Evolutionary conservation across 306 rosid species (phyloP), one percentile per base, ranked within the genome.

Genomic region (Lupinus albus): DNA sequence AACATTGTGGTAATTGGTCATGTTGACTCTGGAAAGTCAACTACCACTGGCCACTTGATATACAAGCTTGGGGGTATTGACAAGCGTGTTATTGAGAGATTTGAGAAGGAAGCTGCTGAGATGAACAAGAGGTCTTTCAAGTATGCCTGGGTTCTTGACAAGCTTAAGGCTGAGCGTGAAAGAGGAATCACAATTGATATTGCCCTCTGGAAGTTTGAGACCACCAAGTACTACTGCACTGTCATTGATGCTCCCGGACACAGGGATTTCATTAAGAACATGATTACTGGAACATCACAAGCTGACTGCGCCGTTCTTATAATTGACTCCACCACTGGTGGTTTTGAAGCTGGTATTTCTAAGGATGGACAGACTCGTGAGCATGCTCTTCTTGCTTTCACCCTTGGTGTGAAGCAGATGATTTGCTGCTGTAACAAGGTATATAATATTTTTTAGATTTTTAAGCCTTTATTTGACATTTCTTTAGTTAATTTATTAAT

Each of bases 311-410:
- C 86, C 42, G 86, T 84, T 48, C 88, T 84, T 16, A 78, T 84
- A 8, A 84, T 84, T 0, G 88, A 84, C 66, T 84, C 88, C 39
- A 84, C 88, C 11, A 81, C 88, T 20, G 88, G 88, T 49, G 88
- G 88, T 63, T 84, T 84, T 56, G 86, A 82, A 68, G 89, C 86
- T 20, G 89, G 89, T 18, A 85, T 85, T 54, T 85, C 89, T 0
- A 85, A 85, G 87, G 89, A 85, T 63, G 89, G 89, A 11, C 89
- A 85, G 73, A 85, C 89, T 10, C 89, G 89, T 76, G 89, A 85
- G 73, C 89, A 85, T 58, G 86, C 89, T 2, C 83, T 84, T 2
- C 89, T 84, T 63, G 89, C 89, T 14, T 84, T 84, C 61, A 81
- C 86, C 5, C 89, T 85, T 50, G 89, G 89, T 62, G 89, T 85